Evolutionary conservation across 306 rosid genomes (phyloP).

Genomic region (Acacia acuminata): DNA sequence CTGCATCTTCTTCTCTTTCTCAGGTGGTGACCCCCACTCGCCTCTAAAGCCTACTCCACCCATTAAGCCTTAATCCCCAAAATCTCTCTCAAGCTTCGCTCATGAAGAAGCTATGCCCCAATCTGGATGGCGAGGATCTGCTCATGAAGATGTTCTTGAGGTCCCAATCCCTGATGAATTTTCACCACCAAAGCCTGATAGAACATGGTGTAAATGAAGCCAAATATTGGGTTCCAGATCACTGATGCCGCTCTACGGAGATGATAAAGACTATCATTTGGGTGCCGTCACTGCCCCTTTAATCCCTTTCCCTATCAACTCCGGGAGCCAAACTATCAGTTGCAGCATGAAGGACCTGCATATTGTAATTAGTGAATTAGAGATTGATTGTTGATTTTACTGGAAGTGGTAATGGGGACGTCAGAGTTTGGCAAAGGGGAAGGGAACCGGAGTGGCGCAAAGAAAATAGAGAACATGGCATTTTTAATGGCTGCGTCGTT

Average conservation of each 20-base stretch:
- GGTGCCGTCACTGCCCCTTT: conserved; percentile 56
- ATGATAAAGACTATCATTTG: conserved; percentile 12
- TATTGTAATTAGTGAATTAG: too few relatives aligned
- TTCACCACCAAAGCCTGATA: conserved; percentile 61
- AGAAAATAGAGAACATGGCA: conserved; percentile 41
- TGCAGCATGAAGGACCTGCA: conserved; percentile 58
- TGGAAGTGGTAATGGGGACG: conserved; percentile 42
- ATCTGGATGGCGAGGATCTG: conserved; percentile 72
- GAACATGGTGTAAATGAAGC: conserved; percentile 76
- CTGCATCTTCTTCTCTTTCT: too few relatives aligned
- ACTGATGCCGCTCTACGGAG: conserved; percentile 52
- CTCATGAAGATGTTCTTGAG: conserved; percentile 88
- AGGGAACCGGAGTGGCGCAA: conserved; percentile 28
- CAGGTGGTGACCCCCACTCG: background rate
- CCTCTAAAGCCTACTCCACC: background rate
- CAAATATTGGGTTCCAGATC: conserved; percentile 49
- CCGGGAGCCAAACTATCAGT: conserved; percentile 47
- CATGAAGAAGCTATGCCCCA: conserved; percentile 90
- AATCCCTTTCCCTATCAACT: conserved; percentile 61
- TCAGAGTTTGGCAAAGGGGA: conserved; percentile 71
- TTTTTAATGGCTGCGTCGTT: too few relatives aligned
- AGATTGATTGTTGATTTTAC: background rate
- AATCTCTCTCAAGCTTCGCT: background rate
- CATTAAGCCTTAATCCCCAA: too few relatives aligned
- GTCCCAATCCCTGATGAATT: conserved; percentile 91